Base-by-base conservation (phyloP, 116 monocot species). In the Dioscorea cayenensis region DNA sequence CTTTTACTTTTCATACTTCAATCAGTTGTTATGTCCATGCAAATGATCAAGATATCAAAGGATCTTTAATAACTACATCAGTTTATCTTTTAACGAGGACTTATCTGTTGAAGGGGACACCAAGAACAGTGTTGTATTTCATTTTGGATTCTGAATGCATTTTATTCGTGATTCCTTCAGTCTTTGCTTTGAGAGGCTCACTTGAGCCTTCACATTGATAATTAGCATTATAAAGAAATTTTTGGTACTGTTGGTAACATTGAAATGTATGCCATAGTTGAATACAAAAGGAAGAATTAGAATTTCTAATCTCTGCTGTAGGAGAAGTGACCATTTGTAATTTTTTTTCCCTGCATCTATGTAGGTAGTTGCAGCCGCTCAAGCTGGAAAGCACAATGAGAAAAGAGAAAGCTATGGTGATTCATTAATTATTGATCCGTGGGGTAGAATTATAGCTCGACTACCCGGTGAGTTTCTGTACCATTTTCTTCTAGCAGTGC, bases 401-500 rank as follows among this genome's bases (percentile, higher is more conserved):
- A 92, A 87, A 66, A 87, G 95, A 82, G 95, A 92, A 66, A 95
- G 90, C 71, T 95, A 92, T 73, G 92, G 95, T 37, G 92, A 92
- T 85, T 92, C 95, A 52, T 19, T 92, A 68, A 87, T 95, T 70
- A 89, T 95, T 73, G 95, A 95, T 32, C 95, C 92, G 62, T 95
- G 95, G 95, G 95, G 95, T 76, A 84, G 73, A 61, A 71, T 92
- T 70, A 29, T 89, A 64, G 86, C 87, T 49, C 78, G 92, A 48
- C 85, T 95, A 68, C 78, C 95, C 70, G 95, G 95, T 88, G 64
- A 72, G 49, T 69, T 13, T 37, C 19, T 43, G 68, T 60, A 35
- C 19, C 6, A 19, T 1, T 43, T 43, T 43, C 38, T n/a, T 35
- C 38, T 11, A 23, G 23, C 9, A 12, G 62, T 3, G 6, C 12